A percentile compares a stretch with the other conserved stretches of the same genome.
phyloP scores from a whole-genome alignment of 805 yeast genomes.

The Ascoidea tarda region DNA sequence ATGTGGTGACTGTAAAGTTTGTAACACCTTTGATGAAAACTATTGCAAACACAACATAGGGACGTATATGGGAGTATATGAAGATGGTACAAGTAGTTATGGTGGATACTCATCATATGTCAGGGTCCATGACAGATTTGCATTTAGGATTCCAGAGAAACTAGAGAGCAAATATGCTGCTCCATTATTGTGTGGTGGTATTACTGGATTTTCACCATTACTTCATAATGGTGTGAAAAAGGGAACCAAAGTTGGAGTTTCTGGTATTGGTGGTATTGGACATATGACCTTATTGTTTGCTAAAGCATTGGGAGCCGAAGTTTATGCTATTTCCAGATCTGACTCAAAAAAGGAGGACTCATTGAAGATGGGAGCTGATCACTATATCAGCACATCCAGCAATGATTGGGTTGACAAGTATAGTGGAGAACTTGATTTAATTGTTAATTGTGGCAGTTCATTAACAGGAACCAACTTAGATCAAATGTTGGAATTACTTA shows the following conservation, averaged over 20 bases:
- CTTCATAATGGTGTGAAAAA: conserved; percentile 18
- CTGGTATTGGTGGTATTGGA: conserved; percentile 59
- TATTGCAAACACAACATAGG: conserved; percentile 20
- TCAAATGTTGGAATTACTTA: conserved; percentile 16
- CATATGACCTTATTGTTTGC: conserved; percentile 50
- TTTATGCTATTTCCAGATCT: conserved; percentile 39
- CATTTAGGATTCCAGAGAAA: conserved; percentile 27
- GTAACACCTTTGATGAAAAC: conserved; percentile 22
- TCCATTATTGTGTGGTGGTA: conserved; percentile 35
- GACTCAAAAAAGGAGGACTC: conserved; percentile 35
- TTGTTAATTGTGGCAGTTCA: conserved; percentile 34
- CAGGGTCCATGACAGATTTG: conserved; percentile 25
- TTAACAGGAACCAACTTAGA: conserved; percentile 24
- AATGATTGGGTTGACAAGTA: conserved; percentile 21
- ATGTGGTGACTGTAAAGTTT: conserved; percentile 26
- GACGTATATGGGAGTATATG: conserved; percentile 24
- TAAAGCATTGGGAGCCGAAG: conserved; percentile 42
- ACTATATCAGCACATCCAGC: conserved; percentile 34
- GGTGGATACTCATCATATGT: conserved; percentile 25
- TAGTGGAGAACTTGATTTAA: conserved; percentile 26
- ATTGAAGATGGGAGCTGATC: conserved; percentile 34
- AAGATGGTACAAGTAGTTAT: conserved; percentile 18
- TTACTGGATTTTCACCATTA: conserved; percentile 32
- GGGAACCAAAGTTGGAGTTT: conserved; percentile 37
- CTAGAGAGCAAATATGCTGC: conserved; percentile 25